phyloP scores from a whole-genome alignment of 768 basidiomycete species.

The Calvatia gigantea region DNA sequence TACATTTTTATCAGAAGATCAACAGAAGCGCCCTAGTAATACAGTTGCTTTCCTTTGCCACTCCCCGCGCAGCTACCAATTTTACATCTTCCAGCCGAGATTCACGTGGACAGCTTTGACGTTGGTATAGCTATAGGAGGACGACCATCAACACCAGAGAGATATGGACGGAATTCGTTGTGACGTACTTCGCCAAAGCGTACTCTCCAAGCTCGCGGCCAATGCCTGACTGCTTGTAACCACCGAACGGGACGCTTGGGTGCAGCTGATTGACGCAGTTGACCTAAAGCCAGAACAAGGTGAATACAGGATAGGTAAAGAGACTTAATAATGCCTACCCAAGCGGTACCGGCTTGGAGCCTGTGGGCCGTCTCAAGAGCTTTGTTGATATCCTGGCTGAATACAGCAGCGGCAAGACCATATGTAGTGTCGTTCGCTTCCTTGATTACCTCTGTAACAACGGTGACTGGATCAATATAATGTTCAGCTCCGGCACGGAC shows the following conservation, averaged over 20 bases:
- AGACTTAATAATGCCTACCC: conserved; percentile 44
- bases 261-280: conserved; percentile 51
- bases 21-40: too few relatives aligned
- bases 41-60: too few relatives aligned
- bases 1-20: too few relatives aligned
- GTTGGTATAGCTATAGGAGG: conserved; percentile 49
- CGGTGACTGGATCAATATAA: conserved; percentile 21
- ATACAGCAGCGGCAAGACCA: conserved; percentile 86
- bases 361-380: conserved; percentile 70
- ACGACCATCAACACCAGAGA: conserved; percentile 3
- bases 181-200: conserved; percentile 54
- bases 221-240: conserved; percentile 81
- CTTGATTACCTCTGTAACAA: conserved; percentile 56
- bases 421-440: conserved; percentile 86
- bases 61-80: background rate
- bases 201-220: conserved; percentile 82
- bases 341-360: conserved; percentile 79
- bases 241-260: conserved; percentile 72
- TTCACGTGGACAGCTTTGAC: conserved; percentile 73
- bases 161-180: too few relatives aligned
- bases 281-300: conserved; percentile 25
- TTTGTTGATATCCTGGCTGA: conserved; percentile 73
- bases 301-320: background rate
- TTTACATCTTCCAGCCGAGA: conserved; percentile 32
- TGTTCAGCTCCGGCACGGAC: background rate